These are phyloP conservation scores for Amanita subjunquillea DNA, from an alignment of 768 basidiomycete species.

Conservation along the genomic window DNA sequence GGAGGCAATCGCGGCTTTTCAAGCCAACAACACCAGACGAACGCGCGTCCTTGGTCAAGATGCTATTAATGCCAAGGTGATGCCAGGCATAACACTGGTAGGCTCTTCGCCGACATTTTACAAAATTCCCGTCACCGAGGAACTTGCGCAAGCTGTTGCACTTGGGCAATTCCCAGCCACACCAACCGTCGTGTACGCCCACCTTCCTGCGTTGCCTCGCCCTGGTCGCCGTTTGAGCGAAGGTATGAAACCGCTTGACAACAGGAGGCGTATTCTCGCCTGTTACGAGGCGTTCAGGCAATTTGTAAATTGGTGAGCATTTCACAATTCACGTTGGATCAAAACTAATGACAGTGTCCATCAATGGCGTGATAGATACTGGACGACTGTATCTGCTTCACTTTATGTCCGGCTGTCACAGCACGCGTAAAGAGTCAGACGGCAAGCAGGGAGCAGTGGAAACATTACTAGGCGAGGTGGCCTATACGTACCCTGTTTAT, in stretches of 20 bases:
- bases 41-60: slow-evolving; percentile 3
- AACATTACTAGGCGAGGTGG: no score
- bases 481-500: no score
- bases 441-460: no score
- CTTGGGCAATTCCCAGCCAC: slow-evolving; percentile 10
- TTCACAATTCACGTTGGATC: background rate
- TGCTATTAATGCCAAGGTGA: background rate
- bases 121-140: background rate
- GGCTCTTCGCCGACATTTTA: background rate
- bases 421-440: no score
- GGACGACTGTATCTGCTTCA: background rate
- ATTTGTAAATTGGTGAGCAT: slow-evolving; percentile 6
- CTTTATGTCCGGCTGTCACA: no score
- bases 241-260: slow-evolving; percentile 21
- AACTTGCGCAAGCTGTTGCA: slow-evolving; percentile 8
- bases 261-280: slow-evolving; percentile 14
- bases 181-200: slow-evolving; percentile 12
- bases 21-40: background rate
- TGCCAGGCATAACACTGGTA: background rate
- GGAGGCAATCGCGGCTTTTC: slow-evolving; percentile 1
- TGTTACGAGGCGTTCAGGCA: slow-evolving; percentile 22
- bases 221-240: slow-evolving; percentile 13
- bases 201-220: slow-evolving; percentile 13
- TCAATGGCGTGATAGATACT: background rate
- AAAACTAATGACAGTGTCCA: background rate